A percentile compares a stretch with the other conserved stretches of the same genome.
These are phyloP conservation scores for Ploettnerulaceae sp. DNA, from an alignment of 2,329 filamentous ascomycete genomes.

Conservation along the genomic window DNA sequence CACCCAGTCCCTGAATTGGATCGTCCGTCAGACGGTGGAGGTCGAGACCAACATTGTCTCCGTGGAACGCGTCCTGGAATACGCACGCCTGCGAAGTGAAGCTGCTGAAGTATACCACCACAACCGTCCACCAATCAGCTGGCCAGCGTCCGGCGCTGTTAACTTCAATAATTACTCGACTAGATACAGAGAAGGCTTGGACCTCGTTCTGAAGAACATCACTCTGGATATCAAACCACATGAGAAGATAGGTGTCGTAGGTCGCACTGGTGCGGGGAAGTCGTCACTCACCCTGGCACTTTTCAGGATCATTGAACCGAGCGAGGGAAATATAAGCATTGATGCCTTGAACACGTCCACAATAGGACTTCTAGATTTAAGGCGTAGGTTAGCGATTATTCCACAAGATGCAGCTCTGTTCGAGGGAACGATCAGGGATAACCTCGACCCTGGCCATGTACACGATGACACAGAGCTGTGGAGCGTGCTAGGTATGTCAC, in stretches of 20 bases:
- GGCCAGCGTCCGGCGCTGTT: slow-evolving; percentile 85
- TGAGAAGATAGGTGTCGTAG: slow-evolving; percentile 97
- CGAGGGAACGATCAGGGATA: slow-evolving; percentile 88
- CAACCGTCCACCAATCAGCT: slow-evolving; percentile 79
- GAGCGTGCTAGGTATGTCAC: slow-evolving; percentile 78
- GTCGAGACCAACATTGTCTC: slow-evolving; percentile 99
- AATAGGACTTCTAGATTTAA: slow-evolving; percentile 85
- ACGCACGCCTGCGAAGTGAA: slow-evolving; percentile 85
- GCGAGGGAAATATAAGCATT: slow-evolving; percentile 78
- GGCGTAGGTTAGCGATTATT: slow-evolving; percentile 88
- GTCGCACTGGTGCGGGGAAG: slow-evolving; percentile 93
- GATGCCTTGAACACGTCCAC: slow-evolving; percentile 84
- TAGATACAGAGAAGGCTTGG: slow-evolving; percentile 82
- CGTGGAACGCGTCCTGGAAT: slow-evolving; percentile 95
- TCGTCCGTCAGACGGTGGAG: slow-evolving; percentile 95
- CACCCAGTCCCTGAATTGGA: slow-evolving; percentile 97
- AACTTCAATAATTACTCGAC: slow-evolving; percentile 93
- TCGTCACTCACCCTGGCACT: slow-evolving; percentile 87
- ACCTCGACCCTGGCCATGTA: slow-evolving; percentile 88
- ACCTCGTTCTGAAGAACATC: slow-evolving; percentile 90
- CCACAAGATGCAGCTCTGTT: slow-evolving; percentile 97
- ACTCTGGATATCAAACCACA: slow-evolving; percentile 88
- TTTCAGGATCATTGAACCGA: slow-evolving; percentile 92
- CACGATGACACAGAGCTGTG: slow-evolving; percentile 97
- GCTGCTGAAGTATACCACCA: slow-evolving; percentile 90